Base-by-base conservation (phyloP, 2,329 filamentous ascomycete genomes). In the Colletotrichum costaricense region DNA sequence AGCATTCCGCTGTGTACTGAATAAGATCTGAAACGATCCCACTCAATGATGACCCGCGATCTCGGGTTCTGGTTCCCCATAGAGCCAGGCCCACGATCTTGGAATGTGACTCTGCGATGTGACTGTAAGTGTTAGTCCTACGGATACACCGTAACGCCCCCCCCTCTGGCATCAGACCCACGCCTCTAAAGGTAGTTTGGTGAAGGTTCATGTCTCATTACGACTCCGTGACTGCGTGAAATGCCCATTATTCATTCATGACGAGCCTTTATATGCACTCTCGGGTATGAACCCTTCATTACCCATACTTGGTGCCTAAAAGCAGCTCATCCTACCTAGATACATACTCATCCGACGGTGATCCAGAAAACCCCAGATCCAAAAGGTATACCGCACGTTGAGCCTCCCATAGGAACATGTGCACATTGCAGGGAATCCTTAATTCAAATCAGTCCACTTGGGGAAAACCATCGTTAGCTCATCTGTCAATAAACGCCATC, bases 371-470 rank as follows among this genome's bases (percentile, higher is more conserved):
- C n/a, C 12, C 38, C 11, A n/a, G 14, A 16, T 26, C 46, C 46
- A 66, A 58, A 66, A 67, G 67, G 67, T 66, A 73, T 71, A 55
- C 67, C 49, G 22, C 56, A 57, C 22, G 11, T 24, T 57, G 28
- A 57, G 35, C 71, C 67, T 62, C 56, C 67, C 28, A 42, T 49
- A 28, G 33, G 42, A 9, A 33, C 30, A 33, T 33, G 30, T 33
- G 33, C 16, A 49, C 52, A 28, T 71, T 35, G 35, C 35, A 14
- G 24, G 46, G 38, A 42, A 26, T 24, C 2, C 33, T 66, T 54
- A 73, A 35, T 60, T 65, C 74, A 75, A 60, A 60, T 74, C 74
- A 63, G 28, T 58, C 74, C 74, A 75, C 74, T 75, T 33, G 12
- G n/a, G 24, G 42, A 19, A 30, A 12, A 3, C 12, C n/a, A 28